phyloP scores from a whole-genome alignment of 768 basidiomycete genomes.

The Tulasnella sp. region DNA sequence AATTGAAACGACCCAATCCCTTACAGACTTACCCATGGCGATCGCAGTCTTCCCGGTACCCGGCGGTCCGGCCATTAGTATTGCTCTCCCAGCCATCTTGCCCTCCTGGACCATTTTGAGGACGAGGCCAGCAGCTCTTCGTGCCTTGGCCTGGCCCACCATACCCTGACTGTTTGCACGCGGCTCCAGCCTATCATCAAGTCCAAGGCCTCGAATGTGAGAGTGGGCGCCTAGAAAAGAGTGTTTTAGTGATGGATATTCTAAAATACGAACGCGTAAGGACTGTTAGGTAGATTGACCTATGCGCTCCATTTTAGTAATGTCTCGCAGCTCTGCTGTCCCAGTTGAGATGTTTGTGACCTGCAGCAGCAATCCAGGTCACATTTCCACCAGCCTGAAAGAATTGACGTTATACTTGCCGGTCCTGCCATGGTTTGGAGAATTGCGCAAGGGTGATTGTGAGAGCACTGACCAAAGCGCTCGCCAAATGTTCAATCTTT shows the following conservation, averaged over 20 bases:
- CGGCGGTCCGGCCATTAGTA: slow-evolving; percentile 95
- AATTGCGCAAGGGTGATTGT: no score
- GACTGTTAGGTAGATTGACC: slow-evolving; percentile 38
- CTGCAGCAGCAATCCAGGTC: not conserved
- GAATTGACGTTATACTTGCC: no score
- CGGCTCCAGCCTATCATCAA: slow-evolving; percentile 87
- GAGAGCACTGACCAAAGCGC: no score
- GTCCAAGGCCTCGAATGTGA: slow-evolving; percentile 89
- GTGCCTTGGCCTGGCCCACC: slow-evolving; percentile 92
- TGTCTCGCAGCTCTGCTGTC: slow-evolving; percentile 69
- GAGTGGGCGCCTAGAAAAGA: slow-evolving; percentile 64
- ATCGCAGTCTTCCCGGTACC: slow-evolving; percentile 98
- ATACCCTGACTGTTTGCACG: slow-evolving; percentile 85
- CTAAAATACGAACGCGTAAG: not conserved
- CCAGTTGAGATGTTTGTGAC: slow-evolving; percentile 60
- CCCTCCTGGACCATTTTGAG: slow-evolving; percentile 98
- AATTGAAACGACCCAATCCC: not conserved
- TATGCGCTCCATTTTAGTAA: slow-evolving; percentile 90
- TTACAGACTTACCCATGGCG: slow-evolving; percentile 64
- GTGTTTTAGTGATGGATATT: slow-evolving; percentile 16
- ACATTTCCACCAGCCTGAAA: not conserved
- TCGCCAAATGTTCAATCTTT: no score
- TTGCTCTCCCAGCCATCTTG: slow-evolving; percentile 87
- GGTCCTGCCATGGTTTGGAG: no score
- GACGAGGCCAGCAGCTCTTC: slow-evolving; percentile 96